These are phyloP conservation scores for Botryotinia calthae DNA, from an alignment of 2,329 filamentous ascomycete genomes.

Conservation along the genomic window DNA sequence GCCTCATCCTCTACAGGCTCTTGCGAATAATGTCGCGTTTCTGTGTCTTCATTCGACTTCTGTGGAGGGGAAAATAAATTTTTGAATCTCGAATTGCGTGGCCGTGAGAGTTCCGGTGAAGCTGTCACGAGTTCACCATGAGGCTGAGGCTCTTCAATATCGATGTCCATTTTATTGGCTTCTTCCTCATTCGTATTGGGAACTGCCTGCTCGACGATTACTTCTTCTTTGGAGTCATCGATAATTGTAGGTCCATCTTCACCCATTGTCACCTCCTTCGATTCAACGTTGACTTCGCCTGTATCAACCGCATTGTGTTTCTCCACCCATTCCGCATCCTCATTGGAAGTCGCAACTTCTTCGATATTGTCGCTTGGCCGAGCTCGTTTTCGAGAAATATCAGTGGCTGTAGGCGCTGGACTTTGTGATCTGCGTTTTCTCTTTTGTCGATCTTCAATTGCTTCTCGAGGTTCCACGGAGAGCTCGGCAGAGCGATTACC, in stretches of 20 bases:
- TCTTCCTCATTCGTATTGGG: not conserved
- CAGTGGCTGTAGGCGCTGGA: constrained; percentile 54
- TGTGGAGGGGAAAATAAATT: constrained; percentile 40
- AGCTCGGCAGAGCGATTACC: constrained; percentile 24
- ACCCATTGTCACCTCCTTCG: constrained; percentile 8
- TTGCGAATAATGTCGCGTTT: constrained; percentile 23
- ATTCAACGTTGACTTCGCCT: constrained; percentile 22
- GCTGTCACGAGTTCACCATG: constrained; percentile 1
- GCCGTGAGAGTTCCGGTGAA: constrained; percentile 22
- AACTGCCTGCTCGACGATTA: constrained; percentile 20
- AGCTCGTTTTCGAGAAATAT: constrained; percentile 54
- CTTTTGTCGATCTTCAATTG: constrained; percentile 57
- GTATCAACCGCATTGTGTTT: constrained; percentile 32
- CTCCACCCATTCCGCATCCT: constrained; percentile 31
- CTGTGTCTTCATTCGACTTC: constrained; percentile 19
- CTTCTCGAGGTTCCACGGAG: constrained; percentile 36
- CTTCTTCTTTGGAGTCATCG: constrained; percentile 28
- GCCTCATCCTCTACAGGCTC: constrained; percentile 25
- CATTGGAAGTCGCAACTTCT: constrained; percentile 23
- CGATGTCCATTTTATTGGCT: constrained; percentile 14
- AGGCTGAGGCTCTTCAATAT: constrained; percentile 13
- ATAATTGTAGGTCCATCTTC: constrained; percentile 22
- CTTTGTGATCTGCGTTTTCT: constrained; percentile 65
- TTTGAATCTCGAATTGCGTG: constrained; percentile 47
- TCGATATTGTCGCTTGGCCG: constrained; percentile 43